Percentiles rank a stretch among this genome's conserved stretches.
Conservation (phyloP, 805 yeast species). For the Yamadazyma endophytica region DNA sequence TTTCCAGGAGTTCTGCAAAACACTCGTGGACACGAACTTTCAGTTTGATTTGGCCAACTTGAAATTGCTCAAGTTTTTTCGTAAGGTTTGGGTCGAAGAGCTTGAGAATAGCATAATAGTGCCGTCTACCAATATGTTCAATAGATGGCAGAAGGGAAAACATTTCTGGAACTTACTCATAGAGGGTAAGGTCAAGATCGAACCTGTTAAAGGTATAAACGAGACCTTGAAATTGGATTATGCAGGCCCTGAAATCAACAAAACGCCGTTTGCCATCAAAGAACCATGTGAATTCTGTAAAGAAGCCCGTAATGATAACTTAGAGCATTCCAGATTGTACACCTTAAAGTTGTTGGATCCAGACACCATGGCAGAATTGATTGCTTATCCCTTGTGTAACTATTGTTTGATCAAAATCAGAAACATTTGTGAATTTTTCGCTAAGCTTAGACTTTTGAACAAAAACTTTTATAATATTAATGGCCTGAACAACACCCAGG, state of each 20-base stretch:
- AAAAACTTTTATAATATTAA: conserved; percentile 52
- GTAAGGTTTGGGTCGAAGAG: conserved; percentile 68
- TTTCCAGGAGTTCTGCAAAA: conserved; percentile 38
- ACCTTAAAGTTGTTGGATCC: conserved; percentile 49
- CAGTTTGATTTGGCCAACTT: conserved; percentile 36
- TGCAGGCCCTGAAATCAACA: conserved; percentile 14
- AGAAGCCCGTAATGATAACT: conserved; percentile 63
- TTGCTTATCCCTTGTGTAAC: conserved; percentile 69
- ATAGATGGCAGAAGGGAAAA: conserved; percentile 40
- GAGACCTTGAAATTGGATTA: conserved; percentile 57
- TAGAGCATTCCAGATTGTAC: conserved; percentile 77
- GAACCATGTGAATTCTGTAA: conserved; percentile 84
- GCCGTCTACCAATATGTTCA: conserved; percentile 36
- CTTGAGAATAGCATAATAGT: conserved; percentile 47
- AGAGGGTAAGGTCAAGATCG: conserved; percentile 78
- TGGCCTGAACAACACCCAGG: conserved; percentile 12
- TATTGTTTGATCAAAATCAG: conserved; percentile 78
- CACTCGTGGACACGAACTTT: conserved; percentile 29
- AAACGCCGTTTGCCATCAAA: conserved; percentile 63
- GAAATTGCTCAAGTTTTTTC: conserved; percentile 56
- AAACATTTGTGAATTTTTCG: conserved; percentile 77
- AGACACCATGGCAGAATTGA: conserved; percentile 20
- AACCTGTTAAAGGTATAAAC: conserved; percentile 82
- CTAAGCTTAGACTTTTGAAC: conserved; percentile 63
- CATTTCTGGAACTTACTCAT: conserved; percentile 61